A percentile compares a stretch with the other conserved stretches of the same genome.
Conservation (phyloP, 306 rosid species). For the Glycine latifolia region DNA sequence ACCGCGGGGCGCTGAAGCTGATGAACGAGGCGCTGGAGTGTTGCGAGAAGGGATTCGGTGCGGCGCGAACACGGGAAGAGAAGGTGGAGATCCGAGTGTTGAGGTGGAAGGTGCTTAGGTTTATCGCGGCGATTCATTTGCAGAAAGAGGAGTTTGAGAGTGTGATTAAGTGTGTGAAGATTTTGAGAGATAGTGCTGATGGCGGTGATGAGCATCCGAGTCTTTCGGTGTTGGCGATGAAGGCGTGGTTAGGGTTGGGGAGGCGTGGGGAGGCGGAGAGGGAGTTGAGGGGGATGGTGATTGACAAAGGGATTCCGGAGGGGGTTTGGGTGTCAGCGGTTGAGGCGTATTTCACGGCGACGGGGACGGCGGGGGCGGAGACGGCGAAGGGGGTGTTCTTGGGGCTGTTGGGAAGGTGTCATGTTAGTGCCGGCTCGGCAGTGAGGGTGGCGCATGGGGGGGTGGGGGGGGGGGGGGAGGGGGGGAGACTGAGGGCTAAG, state of each 20-base stretch:
- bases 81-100: slow-evolving; percentile 59
- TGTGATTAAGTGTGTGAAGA: slow-evolving; percentile 87
- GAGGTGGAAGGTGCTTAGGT: slow-evolving; percentile 76
- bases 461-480: slow-evolving; percentile 63
- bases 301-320: slow-evolving; percentile 79
- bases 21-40: slow-evolving; percentile 88
- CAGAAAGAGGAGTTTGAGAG: slow-evolving; percentile 85
- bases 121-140: slow-evolving; percentile 83
- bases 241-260: slow-evolving; percentile 89
- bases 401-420: slow-evolving; percentile 88
- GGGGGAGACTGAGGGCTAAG: slow-evolving; percentile 73
- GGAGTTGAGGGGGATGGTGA: slow-evolving; percentile 89
- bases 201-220: slow-evolving; percentile 86
- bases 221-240: slow-evolving; percentile 88
- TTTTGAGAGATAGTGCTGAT: slow-evolving; percentile 73
- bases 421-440: slow-evolving; percentile 83
- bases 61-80: slow-evolving; percentile 64
- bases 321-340: slow-evolving; percentile 89
- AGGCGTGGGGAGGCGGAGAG: slow-evolving; percentile 83
- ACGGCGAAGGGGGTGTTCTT: slow-evolving; percentile 87
- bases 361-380: slow-evolving; percentile 89
- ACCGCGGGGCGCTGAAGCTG: slow-evolving; percentile 73
- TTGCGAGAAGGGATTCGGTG: slow-evolving; percentile 73
- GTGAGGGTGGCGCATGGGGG: slow-evolving; percentile 81
- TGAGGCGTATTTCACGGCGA: slow-evolving; percentile 78